Evolutionary conservation across 2,329 filamentous ascomycete genomes (phyloP), one percentile per base, ranked within the genome.

Genomic region (Apiospora saccharicola): DNA sequence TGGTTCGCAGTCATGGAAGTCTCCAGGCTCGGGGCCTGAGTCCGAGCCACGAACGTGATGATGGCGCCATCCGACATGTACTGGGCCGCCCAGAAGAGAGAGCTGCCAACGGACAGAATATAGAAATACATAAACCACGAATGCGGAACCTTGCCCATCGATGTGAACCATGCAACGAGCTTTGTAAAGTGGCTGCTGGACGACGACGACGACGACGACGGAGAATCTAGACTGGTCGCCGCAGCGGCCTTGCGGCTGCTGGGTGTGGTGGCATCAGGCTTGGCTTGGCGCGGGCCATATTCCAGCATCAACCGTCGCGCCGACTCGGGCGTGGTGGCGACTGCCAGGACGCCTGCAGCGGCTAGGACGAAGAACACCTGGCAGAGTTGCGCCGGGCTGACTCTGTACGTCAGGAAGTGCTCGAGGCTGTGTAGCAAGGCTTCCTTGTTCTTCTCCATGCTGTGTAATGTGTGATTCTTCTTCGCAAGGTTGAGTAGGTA

Each of bases 41-140:
- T 80, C 81, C 80, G 73, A 76, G 82, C 80, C 82, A 90, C 78
- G 22, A 80, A 78, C 41, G 81, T 80, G 79, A 94, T 87, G 24
- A 89, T 76, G 0, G 78, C 74, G 1, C 93, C 93, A 73, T 84
- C 81, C 37, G 78, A 82, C 34, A 89, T 75, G 71, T 93, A 88
- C 81, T 95, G 92, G 75, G 83, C 81, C 0, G 87, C 89, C 94
- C 95, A 98, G 80, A 95, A 93, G 5, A 90, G 78, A 0, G 94
- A 95, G 73, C 90, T 91, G 1, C 85, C 79, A 5, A 95, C 83
- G 4, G 94, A 96, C 47, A 91, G 81, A 70, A 93, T 79, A 81
- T 99, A 98, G 83, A 98, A 98, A 77, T 96, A 93, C 61, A 87
- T 88, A 82, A 98, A 98, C 91, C 94, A 98, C 74, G 89, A 89